A percentile compares a stretch with the other conserved stretches of the same genome.
These are phyloP conservation scores for Mortierella sp. DNA, from an alignment of 371 early-diverging fungal species.

Conservation along the genomic window DNA sequence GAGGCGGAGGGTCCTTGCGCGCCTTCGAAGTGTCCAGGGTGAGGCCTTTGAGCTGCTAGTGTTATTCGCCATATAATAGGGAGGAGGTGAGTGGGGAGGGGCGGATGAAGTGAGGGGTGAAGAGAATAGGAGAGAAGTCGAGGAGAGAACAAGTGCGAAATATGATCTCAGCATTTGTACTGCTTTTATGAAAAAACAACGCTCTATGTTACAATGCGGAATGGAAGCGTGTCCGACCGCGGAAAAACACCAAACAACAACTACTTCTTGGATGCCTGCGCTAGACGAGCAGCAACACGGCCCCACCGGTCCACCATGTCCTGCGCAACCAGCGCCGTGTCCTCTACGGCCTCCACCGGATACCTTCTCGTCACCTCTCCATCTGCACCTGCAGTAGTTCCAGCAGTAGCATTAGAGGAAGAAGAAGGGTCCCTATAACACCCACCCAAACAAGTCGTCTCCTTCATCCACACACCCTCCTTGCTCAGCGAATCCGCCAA, in stretches of 20 bases:
- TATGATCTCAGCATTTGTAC: too few relatives aligned
- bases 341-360: conserved; percentile 28
- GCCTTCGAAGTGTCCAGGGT: neutral
- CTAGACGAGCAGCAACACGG: conserved; percentile 14
- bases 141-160: neutral
- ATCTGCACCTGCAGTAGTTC: neutral
- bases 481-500: conserved; percentile 18
- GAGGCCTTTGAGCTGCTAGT: neutral
- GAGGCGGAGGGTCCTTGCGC: neutral
- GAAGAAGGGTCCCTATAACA: neutral
- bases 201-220: neutral
- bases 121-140: neutral
- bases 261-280: conserved; percentile 9
- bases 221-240: neutral
- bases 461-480: conserved; percentile 26
- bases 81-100: neutral
- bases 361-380: conserved; percentile 15
- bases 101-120: neutral
- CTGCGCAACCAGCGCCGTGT: conserved; percentile 30
- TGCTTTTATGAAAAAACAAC: too few relatives aligned
- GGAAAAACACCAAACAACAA: neutral
- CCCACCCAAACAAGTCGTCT: conserved; percentile 23
- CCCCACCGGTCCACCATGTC: conserved; percentile 40
- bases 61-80: neutral
- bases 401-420: neutral